Conservation (phyloP, 345 rosid genomes). For the Cardamine resedifolia region DNA sequence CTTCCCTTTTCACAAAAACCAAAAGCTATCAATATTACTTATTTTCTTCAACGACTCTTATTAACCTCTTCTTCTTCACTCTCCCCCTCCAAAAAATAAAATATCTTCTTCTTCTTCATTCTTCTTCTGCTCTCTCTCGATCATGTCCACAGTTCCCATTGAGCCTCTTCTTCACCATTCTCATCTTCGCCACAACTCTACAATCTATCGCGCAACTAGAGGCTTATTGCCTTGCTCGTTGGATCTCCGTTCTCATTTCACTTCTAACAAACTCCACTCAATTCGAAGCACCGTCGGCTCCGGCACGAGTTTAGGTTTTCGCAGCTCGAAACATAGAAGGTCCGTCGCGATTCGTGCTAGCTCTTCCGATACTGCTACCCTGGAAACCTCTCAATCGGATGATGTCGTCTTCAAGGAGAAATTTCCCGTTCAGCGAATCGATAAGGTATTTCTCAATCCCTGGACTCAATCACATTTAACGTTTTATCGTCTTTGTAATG, state of each 20-base stretch:
- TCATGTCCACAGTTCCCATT: slow-evolving; percentile 52
- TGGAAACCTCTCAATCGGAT: slow-evolving; percentile 44
- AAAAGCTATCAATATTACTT: slow-evolving; percentile 13
- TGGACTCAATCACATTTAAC: neutral
- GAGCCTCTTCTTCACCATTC: slow-evolving; percentile 45
- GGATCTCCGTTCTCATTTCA: slow-evolving; percentile 26
- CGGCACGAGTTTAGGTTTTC: slow-evolving; percentile 19
- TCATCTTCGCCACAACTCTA: slow-evolving; percentile 22
- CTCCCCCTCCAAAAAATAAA: no score
- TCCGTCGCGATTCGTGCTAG: slow-evolving; percentile 41
- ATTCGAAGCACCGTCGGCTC: slow-evolving; percentile 8
- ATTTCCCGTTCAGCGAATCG: slow-evolving; percentile 61
- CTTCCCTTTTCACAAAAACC: neutral
- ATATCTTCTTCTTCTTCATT: neutral
- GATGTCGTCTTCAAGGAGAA: slow-evolving; percentile 52
- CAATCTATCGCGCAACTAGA: slow-evolving; percentile 14
- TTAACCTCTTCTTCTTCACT: slow-evolving; percentile 29
- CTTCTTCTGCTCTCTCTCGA: slow-evolving; percentile 9
- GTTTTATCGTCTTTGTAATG: neutral
- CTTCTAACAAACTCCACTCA: slow-evolving; percentile 30
- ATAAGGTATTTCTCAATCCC: slow-evolving; percentile 44
- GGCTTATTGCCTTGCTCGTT: slow-evolving; percentile 20
- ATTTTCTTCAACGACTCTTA: slow-evolving; percentile 29
- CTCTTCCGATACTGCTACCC: slow-evolving; percentile 51
- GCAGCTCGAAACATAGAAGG: slow-evolving; percentile 28